phyloP scores from a whole-genome alignment of 176 grass and related monocot species.

The Bonia amplexicaulis region DNA sequence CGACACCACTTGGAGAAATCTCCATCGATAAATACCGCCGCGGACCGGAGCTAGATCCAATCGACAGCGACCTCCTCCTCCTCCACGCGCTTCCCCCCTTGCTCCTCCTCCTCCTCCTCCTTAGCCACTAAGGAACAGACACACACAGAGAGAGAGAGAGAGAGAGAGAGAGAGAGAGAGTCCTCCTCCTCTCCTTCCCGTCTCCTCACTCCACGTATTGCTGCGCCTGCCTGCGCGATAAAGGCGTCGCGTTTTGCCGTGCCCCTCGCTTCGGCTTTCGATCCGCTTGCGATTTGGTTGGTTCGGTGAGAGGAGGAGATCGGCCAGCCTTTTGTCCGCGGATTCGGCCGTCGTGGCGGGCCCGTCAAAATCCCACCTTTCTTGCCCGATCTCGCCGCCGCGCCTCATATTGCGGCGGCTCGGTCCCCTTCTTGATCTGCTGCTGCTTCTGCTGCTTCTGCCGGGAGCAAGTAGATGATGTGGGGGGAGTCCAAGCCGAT shows the following conservation, averaged over 20 bases:
- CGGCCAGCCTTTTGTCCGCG: background rate
- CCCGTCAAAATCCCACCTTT: background rate
- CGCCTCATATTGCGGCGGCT: background rate
- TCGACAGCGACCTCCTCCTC: slow-evolving; percentile 12
- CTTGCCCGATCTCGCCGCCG: background rate
- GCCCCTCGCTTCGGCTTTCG: background rate
- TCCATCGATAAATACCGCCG: too few relatives aligned
- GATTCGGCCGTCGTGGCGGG: background rate
- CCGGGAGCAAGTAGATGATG: background rate
- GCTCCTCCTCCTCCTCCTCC: background rate
- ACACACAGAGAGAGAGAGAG: background rate
- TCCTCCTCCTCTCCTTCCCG: background rate
- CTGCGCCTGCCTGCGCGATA: background rate
- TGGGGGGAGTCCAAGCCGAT: slow-evolving; percentile 17
- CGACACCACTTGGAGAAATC: too few relatives aligned
- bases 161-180: background rate
- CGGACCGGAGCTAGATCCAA: background rate
- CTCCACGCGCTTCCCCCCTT: background rate
- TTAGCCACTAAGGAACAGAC: background rate
- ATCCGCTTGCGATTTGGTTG: background rate
- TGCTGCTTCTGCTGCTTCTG: background rate
- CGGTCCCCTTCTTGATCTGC: background rate
- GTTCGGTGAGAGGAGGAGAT: background rate
- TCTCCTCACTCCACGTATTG: background rate
- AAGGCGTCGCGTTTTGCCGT: background rate